A percentile compares a stretch with the other conserved stretches of the same genome.
Evolutionary conservation across 1,284 basidiomycete species (phyloP).

Genomic region (Rhodotorula sp.): DNA sequence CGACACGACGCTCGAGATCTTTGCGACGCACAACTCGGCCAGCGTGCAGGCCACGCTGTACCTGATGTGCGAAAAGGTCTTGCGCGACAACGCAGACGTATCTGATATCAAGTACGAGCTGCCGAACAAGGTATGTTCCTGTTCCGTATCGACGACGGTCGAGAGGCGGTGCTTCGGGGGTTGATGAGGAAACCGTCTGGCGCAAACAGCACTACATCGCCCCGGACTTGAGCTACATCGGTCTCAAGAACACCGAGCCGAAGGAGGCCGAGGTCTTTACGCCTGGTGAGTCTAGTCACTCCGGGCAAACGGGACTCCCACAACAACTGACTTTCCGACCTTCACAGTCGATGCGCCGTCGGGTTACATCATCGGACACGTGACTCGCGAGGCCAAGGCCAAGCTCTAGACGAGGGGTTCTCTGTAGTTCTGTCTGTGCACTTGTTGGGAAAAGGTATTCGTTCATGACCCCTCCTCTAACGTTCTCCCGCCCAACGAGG

Average conservation of each 20-base stretch:
- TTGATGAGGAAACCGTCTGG: neutral
- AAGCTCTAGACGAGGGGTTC: slow-evolving; percentile 23
- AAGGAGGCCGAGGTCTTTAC: slow-evolving; percentile 45
- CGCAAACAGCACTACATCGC: slow-evolving; percentile 68
- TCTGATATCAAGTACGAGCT: slow-evolving; percentile 68
- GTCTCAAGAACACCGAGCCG: slow-evolving; percentile 40
- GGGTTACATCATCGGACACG: slow-evolving; percentile 46
- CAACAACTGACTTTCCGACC: neutral
- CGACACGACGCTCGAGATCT: slow-evolving; percentile 71
- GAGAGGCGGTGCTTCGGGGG: neutral
- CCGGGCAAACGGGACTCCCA: fast-evolving
- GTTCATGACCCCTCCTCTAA: no score
- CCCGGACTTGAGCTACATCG: slow-evolving; percentile 40
- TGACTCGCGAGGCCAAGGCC: slow-evolving; percentile 33
- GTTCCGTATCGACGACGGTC: no score
- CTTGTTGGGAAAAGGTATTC: neutral
- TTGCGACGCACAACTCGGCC: slow-evolving; percentile 83
- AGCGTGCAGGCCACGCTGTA: slow-evolving; percentile 75
- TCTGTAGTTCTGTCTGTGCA: neutral
- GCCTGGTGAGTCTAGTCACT: slow-evolving; percentile 15
- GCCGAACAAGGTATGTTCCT: slow-evolving; percentile 66
- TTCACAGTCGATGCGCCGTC: slow-evolving; percentile 16
- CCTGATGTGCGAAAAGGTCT: slow-evolving; percentile 75
- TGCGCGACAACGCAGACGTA: slow-evolving; percentile 65
- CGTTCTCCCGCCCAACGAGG: no score